A percentile compares a stretch with the other conserved stretches of the same genome.
Evolutionary conservation across 108 stramenopile species (phyloP).

Genomic region (Chaetoceros tenuissimus): DNA sequence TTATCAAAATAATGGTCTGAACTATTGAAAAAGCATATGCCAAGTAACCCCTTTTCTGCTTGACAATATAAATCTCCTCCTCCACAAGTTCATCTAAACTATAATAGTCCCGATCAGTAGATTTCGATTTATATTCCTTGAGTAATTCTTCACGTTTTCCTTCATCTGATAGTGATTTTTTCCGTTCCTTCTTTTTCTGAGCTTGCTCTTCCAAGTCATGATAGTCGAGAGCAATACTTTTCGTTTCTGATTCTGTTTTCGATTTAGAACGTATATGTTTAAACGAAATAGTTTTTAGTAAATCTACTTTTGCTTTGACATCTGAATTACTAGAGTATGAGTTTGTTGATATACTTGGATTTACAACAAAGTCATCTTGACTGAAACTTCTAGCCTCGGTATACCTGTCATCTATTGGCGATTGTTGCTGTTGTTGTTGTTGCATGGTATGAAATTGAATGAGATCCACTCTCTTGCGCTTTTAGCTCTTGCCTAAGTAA

Average conservation of each 20-base stretch:
- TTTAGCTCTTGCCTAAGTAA: no score
- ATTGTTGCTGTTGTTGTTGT: no score
- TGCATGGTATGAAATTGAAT: no score
- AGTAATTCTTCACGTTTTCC: neutral
- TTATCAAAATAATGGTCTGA: conserved; percentile 40
- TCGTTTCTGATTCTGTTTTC: neutral
- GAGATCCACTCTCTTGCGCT: no score
- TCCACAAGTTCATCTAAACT: neutral
- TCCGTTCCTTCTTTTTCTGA: neutral
- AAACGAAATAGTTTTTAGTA: neutral
- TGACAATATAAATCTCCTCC: conserved; percentile 40
- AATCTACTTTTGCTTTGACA: no score
- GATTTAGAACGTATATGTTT: neutral
- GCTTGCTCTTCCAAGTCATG: neutral
- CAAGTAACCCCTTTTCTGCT: conserved; percentile 53
- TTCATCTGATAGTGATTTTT: no score
- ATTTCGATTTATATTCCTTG: neutral
- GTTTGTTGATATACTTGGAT: no score
- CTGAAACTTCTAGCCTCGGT: no score
- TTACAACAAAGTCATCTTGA: no score
- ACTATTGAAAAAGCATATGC: conserved; percentile 38
- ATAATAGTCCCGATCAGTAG: neutral
- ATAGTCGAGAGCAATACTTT: no score
- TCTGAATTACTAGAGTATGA: no score
- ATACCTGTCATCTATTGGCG: no score